Evolutionary conservation across 345 rosid species (phyloP), one percentile per base, ranked within the genome.

Genomic region (Viola odorata): DNA sequence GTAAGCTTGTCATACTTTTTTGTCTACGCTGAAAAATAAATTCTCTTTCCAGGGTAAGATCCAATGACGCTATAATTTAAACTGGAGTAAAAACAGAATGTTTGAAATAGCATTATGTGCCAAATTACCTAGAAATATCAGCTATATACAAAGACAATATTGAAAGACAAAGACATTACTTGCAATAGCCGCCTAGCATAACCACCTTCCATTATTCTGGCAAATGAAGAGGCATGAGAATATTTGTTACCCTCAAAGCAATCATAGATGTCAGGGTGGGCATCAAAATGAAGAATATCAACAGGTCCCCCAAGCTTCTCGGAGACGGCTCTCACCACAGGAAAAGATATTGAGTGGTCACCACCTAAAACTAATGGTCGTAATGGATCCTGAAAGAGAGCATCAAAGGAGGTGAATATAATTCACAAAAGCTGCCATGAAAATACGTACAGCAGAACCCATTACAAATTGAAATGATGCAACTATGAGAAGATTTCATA

Each of bases 181-280:
- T 94, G 99, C 80, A 94, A 79, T 65, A 94, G 91, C 16, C 92
- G 75, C 50, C 97, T 74, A 12, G 86, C 99, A 78, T 88, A 76
- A 57, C 96, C 99, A 67, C 99, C 97, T 77, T 94, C 99, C 99
- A 94, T 90, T 42, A 94, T 90, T 55, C 97, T 87, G 55, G 99
- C 97, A 80, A 94, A 94, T 45, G 97, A 88, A 65, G 99, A 94
- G 36, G 99, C 99, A 77, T 94, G 99, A 12, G 99, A 94, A 76
- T 84, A 90, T 45, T 77, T 83, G 45, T 94, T 94, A 12, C 99
- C 99, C 81, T 94, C 99, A 41, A 86, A 94, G 38, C 80, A 73
- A 68, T 88, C 69, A 51, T 94, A 94, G 61, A 90, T 94, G 72
- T 94, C 99, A 10, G 97, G 99, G 75, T 94, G 99, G n/a, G 99